A percentile compares a stretch with the other conserved stretches of the same genome.
Conservation (phyloP, 805 yeast species). For the Lachancea nothofagi region DNA sequence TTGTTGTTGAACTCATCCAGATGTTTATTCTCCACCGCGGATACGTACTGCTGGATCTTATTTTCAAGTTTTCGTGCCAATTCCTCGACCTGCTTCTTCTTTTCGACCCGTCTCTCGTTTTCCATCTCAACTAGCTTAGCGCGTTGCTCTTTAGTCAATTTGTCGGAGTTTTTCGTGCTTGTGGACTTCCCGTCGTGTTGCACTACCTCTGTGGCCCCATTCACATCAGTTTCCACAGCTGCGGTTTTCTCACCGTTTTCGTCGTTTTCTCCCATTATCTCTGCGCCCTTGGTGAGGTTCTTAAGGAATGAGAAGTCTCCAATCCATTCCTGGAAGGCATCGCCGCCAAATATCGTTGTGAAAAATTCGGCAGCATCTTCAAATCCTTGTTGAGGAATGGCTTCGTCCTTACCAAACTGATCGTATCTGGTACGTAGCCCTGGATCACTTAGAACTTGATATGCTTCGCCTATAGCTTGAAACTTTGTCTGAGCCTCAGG, state of each 20-base stretch:
- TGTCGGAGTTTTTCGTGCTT: conserved; percentile 18
- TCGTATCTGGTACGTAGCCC: conserved; percentile 70
- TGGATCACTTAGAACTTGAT: conserved; percentile 73
- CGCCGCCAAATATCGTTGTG: conserved; percentile 79
- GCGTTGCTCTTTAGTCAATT: conserved; percentile 38
- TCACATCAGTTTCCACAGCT: conserved; percentile 12
- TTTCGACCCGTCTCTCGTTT: conserved; percentile 48
- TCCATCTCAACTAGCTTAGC: conserved; percentile 48
- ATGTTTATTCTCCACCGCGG: conserved; percentile 44
- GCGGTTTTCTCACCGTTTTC: conserved; percentile 13
- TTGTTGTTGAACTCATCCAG: conserved; percentile 45
- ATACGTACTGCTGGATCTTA: conserved; percentile 41
- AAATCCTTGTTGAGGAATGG: conserved; percentile 63
- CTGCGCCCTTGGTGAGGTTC: conserved; percentile 55
- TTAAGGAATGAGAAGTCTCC: conserved; percentile 70
- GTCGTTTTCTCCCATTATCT: conserved; percentile 34
- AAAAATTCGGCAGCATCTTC: conserved; percentile 87
- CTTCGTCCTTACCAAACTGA: conserved; percentile 73
- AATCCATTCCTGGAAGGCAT: conserved; percentile 69
- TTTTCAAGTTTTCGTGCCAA: conserved; percentile 44
- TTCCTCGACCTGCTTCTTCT: conserved; percentile 45
- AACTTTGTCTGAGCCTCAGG: conserved; percentile 83
- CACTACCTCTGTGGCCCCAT: conserved; percentile 15
- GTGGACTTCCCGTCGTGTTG: conserved; percentile 36
- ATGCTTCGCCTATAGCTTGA: conserved; percentile 67